Conservation (phyloP, 2,329 filamentous ascomycete genomes). For the Scedosporium dehoogii region DNA sequence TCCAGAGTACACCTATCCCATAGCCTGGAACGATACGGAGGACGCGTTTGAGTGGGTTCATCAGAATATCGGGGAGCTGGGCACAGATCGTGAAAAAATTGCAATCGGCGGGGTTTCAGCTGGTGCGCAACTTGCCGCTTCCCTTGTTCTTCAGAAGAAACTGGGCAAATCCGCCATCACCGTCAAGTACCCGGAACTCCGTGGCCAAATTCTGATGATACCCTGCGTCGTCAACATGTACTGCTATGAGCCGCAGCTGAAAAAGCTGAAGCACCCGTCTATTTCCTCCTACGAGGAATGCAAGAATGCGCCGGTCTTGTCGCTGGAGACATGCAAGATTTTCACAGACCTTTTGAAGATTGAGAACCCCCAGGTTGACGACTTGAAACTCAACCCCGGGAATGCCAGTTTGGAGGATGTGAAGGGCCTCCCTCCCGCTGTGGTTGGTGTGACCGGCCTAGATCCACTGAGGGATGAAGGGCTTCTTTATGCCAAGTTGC, state of each 20-base stretch:
- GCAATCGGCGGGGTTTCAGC: slow-evolving; percentile 40
- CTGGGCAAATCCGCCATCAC: slow-evolving; percentile 12
- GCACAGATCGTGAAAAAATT: slow-evolving; percentile 26
- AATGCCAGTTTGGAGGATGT: slow-evolving; percentile 22
- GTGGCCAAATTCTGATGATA: slow-evolving; percentile 42
- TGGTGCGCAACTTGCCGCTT: slow-evolving; percentile 32
- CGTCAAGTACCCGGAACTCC: slow-evolving; percentile 20
- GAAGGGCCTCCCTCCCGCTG: slow-evolving; percentile 30
- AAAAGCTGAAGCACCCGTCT: slow-evolving; percentile 23
- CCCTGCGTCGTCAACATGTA: slow-evolving; percentile 28
- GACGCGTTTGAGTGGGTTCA: slow-evolving; percentile 47
- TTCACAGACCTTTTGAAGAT: slow-evolving; percentile 20
- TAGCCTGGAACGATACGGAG: slow-evolving; percentile 40
- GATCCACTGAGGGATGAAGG: slow-evolving; percentile 41
- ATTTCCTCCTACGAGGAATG: slow-evolving; percentile 35
- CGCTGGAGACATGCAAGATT: slow-evolving; percentile 22
- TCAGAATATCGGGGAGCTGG: slow-evolving; percentile 25
- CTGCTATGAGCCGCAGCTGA: slow-evolving; percentile 20
- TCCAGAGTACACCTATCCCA: slow-evolving; percentile 41
- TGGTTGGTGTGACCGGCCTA: slow-evolving; percentile 32
- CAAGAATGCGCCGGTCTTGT: slow-evolving; percentile 37
- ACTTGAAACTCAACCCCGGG: slow-evolving; percentile 29
- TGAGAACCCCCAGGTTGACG: slow-evolving; percentile 14
- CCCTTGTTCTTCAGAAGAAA: slow-evolving; percentile 26
- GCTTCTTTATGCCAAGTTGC: slow-evolving; percentile 31